A percentile compares a stretch with the other conserved stretches of the same genome.
Evolutionary conservation across 2,329 filamentous ascomycete genomes (phyloP).

Genomic region (Pseudopithomyces maydicus): DNA sequence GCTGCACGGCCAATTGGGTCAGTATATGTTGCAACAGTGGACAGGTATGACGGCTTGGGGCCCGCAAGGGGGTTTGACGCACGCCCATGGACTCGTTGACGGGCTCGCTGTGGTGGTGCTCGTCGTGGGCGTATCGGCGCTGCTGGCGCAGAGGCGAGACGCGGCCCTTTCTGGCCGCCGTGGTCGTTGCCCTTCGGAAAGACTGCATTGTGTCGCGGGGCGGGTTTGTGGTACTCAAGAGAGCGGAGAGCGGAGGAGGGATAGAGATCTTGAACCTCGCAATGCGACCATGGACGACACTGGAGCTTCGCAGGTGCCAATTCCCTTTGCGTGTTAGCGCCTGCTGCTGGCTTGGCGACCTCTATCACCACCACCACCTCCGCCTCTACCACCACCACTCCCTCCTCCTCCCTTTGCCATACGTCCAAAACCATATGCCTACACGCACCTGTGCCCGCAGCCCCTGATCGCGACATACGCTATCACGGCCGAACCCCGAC

Average conservation of each 20-base stretch:
- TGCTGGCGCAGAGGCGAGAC: conserved; percentile 42
- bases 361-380: too few relatives aligned
- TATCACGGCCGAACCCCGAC: too few relatives aligned
- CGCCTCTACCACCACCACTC: too few relatives aligned
- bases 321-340: too few relatives aligned
- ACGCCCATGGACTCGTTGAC: conserved; percentile 58
- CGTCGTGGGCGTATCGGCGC: conserved; percentile 48
- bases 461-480: too few relatives aligned
- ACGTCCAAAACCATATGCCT: too few relatives aligned
- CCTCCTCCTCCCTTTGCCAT: too few relatives aligned
- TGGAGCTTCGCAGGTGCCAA: too few relatives aligned
- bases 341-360: too few relatives aligned
- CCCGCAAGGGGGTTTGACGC: conserved; percentile 35
- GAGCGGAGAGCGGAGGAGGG: neutral
- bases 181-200: conserved; percentile 49
- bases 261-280: too few relatives aligned
- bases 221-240: conserved; percentile 27
- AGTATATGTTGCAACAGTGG: conserved; percentile 13
- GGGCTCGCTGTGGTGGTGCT: conserved; percentile 39
- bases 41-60: conserved; percentile 16
- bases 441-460: too few relatives aligned
- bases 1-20: conserved; percentile 37
- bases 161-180: conserved; percentile 47
- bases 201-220: conserved; percentile 48
- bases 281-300: too few relatives aligned